Evolutionary conservation across 176 grass and related monocot genomes (phyloP), one percentile per base, ranked within the genome.

Genomic region (Bothriochloa decipiens): DNA sequence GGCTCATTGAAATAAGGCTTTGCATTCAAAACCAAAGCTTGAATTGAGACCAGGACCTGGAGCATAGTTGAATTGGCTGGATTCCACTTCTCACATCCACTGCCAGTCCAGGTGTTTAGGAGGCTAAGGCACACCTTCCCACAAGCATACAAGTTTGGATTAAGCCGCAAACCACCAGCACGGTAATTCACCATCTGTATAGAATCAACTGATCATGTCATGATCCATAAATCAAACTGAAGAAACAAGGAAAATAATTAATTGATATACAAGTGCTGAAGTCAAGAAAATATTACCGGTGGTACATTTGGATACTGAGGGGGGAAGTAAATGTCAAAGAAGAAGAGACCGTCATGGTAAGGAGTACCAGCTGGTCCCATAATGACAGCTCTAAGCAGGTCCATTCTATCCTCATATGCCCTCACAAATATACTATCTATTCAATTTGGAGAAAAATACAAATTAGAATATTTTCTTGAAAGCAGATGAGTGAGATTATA

Each of bases 91-190:
- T 97, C 95, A 46, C 83, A 93, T 76, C 88, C 93, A 25, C 46
- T 92, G 22, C 93, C 93, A 25, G 49, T 53, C 96, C 96, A 98
- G n/a, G 93, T 95, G 47, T 95, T 92, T 49, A 98, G 86, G 77
- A 98, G 93, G 86, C 96, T 98, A 80, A 98, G 93, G 76, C 96
- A 98, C 39, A 95, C 96, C 73, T 90, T 95, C 40, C 91, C 96
- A 77, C 86, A 94, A 65, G 70, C 87, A 85, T 95, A 98, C 67
- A 98, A 78, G 87, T 98, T 98, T 42, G 96, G 96, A 83, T 98
- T 98, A 74, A 97, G 86, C 62, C 95, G 83, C 80, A 97, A 73
- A 43, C 95, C 95, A n/a, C 95, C 95, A 82, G 95, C 89, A 12
- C 84, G 86, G 57, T 97, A 98, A 86, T 93, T 83, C 66, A 98